Evolutionary conservation across 2,329 filamentous ascomycete species (phyloP).

Genomic region (Fusarium temperatum): DNA sequence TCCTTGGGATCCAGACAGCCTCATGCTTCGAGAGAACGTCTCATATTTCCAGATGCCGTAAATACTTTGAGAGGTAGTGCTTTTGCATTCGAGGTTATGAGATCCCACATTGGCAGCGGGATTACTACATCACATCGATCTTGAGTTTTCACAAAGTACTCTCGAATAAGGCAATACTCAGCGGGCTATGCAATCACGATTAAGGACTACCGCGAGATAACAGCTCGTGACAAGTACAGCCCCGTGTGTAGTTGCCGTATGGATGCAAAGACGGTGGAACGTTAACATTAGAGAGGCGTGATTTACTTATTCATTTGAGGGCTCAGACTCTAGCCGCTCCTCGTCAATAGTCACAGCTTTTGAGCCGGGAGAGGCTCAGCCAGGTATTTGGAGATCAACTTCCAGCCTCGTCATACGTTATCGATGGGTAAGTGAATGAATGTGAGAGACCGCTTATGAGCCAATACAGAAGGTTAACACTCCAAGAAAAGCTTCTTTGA

Average conservation of each 20-base stretch:
- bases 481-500: not conserved
- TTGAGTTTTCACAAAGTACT: not conserved
- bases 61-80: not conserved
- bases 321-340: rapidly evolving
- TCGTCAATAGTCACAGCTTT: rapidly evolving
- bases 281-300: too few species aligned
- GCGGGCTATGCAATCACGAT: not conserved
- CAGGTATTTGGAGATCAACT: too few species aligned
- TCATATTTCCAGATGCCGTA: not conserved
- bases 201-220: not conserved
- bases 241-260: not conserved
- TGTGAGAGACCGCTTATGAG: not conserved
- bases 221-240: too few species aligned
- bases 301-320: rapidly evolving
- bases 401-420: too few species aligned
- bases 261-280: not conserved
- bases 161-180: not conserved
- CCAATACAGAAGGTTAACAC: rapidly evolving
- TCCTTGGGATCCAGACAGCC: not conserved
- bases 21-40: not conserved
- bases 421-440: too few species aligned
- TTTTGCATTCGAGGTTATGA: not conserved
- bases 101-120: not conserved
- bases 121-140: not conserved
- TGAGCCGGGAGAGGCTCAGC: too few species aligned